Conservation (phyloP, 2,329 filamentous ascomycete genomes). For the Sphaerulina populicola region DNA sequence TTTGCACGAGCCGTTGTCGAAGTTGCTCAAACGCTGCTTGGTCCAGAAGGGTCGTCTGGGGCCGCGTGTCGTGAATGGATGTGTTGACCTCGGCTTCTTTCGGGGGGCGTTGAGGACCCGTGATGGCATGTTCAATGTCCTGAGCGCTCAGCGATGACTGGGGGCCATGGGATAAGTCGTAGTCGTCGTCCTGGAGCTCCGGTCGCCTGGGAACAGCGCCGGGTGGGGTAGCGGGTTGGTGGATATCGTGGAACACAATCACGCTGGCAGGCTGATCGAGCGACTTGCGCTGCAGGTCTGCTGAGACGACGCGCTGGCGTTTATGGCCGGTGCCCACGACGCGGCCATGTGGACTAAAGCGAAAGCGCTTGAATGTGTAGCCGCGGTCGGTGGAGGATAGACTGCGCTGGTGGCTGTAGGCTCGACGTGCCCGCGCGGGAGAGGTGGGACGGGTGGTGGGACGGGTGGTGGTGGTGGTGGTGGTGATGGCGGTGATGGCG, state of each 20-base stretch:
- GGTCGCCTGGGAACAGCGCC: not conserved
- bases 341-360: constrained; percentile 16
- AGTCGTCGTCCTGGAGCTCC: no score
- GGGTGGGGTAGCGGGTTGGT: not conserved
- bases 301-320: constrained; percentile 23
- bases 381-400: not conserved
- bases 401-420: no score
- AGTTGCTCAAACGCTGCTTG: constrained; percentile 18
- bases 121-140: constrained; percentile 21
- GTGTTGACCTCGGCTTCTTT: constrained; percentile 24
- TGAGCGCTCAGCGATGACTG: constrained; percentile 14
- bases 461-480: no score
- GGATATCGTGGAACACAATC: constrained; percentile 17
- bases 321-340: constrained; percentile 25
- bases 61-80: constrained; percentile 26
- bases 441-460: no score
- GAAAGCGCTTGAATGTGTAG: constrained; percentile 2
- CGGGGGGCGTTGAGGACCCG: constrained; percentile 12
- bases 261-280: constrained; percentile 24
- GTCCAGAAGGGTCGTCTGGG: constrained; percentile 20
- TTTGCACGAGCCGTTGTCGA: constrained; percentile 15
- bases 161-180: not conserved
- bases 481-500: not conserved
- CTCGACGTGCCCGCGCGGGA: no score
- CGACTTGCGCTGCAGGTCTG: constrained; percentile 19